A percentile compares a stretch with the other conserved stretches of the same genome.
phyloP scores from a whole-genome alignment of 805 yeast species.

The Saccharomycopsis babjevae region DNA sequence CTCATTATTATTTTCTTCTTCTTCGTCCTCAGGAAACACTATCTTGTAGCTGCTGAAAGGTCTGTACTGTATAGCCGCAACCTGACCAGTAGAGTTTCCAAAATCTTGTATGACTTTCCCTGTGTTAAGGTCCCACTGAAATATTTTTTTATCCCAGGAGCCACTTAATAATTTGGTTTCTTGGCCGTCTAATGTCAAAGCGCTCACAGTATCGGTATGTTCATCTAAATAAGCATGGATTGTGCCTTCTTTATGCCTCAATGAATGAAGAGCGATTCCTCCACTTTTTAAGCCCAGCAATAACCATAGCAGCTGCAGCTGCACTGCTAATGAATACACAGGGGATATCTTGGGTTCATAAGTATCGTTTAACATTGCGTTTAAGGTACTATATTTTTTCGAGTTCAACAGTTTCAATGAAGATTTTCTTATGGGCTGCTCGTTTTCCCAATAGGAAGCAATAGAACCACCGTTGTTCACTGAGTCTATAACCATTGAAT shows the following conservation, averaged over 20 bases:
- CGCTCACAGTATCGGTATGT: slow-evolving; percentile 71
- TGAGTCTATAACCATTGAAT: slow-evolving; percentile 68
- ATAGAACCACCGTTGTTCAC: slow-evolving; percentile 78
- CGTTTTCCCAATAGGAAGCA: slow-evolving; percentile 90
- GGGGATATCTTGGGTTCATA: slow-evolving; percentile 62
- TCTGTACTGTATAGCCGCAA: slow-evolving; percentile 64
- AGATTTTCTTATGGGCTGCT: slow-evolving; percentile 59
- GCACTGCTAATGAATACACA: slow-evolving; percentile 79
- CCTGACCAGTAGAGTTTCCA: slow-evolving; percentile 60
- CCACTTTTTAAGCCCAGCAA: slow-evolving; percentile 75
- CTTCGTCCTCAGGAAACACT: slow-evolving; percentile 17
- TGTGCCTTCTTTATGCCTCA: slow-evolving; percentile 73
- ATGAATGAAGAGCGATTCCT: slow-evolving; percentile 76
- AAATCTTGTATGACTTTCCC: slow-evolving; percentile 46
- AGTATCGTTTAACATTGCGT: slow-evolving; percentile 23
- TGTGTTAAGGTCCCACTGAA: slow-evolving; percentile 78
- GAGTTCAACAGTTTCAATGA: slow-evolving; percentile 26
- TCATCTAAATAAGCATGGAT: slow-evolving; percentile 65
- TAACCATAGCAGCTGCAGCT: slow-evolving; percentile 75
- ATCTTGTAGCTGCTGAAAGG: slow-evolving; percentile 45
- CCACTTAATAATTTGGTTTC: slow-evolving; percentile 70
- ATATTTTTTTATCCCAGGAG: slow-evolving; percentile 77
- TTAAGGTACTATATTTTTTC: slow-evolving; percentile 19
- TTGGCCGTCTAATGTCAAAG: slow-evolving; percentile 46
- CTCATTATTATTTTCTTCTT: slow-evolving; percentile 26